Conservation (phyloP, 1,284 basidiomycete species). For the Moesziomyces globuligerus region DNA sequence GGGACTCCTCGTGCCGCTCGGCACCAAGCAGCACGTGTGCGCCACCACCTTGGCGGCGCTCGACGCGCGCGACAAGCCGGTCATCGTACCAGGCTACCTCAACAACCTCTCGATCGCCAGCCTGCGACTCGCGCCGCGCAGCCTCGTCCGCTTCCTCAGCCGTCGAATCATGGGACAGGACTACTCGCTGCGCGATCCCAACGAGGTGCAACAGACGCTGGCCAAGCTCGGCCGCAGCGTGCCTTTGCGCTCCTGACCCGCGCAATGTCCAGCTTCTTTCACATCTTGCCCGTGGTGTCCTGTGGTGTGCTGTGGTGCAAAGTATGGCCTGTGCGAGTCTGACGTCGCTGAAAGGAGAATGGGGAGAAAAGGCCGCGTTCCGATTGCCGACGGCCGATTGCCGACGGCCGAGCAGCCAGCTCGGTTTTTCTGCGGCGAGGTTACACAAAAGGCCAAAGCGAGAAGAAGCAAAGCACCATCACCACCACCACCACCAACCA, state of each 20-base stretch:
- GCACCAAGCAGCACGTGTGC: constrained; percentile 28
- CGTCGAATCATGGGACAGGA: constrained; percentile 35
- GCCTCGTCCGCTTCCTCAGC: constrained; percentile 22
- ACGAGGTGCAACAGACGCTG: constrained; percentile 27
- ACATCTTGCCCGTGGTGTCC: too few species aligned
- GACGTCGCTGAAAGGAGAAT: too few species aligned
- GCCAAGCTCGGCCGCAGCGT: constrained; percentile 13
- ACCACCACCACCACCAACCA: too few species aligned
- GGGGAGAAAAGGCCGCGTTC: too few species aligned
- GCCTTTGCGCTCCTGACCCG: constrained; percentile 6
- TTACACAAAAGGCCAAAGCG: too few species aligned
- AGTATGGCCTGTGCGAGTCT: too few species aligned
- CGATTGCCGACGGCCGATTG: too few species aligned
- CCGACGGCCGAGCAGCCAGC: too few species aligned
- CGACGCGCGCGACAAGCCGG: constrained; percentile 18
- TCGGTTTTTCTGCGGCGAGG: too few species aligned
- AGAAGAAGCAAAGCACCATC: too few species aligned
- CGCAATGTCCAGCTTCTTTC: background rate
- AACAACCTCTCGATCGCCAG: constrained; percentile 22
- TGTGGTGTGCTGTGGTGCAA: too few species aligned
- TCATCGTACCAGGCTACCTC: constrained; percentile 40
- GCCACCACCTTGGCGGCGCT: constrained; percentile 23
- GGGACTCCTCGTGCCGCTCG: constrained; percentile 17
- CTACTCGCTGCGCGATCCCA: constrained; percentile 17
- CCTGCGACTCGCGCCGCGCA: constrained; percentile 25